Conservation (phyloP, 2,329 filamentous ascomycete genomes). For the Colletotrichum godetiae region DNA sequence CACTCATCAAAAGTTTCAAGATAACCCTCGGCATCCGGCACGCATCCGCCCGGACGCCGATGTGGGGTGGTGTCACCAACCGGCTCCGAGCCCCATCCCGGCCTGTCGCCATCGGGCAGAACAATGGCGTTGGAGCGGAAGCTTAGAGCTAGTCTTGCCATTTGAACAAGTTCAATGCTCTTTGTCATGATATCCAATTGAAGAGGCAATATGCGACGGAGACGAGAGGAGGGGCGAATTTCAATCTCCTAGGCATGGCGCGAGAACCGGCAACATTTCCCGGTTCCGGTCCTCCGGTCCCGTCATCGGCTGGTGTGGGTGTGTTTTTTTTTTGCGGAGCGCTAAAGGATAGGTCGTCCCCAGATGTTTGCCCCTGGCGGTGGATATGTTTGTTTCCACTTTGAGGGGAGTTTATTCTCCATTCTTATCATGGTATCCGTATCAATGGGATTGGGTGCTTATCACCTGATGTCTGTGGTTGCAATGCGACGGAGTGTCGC, state of each 20-base stretch:
- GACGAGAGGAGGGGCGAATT: not conserved
- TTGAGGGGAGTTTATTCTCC: not conserved
- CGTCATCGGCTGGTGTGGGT: constrained; percentile 16
- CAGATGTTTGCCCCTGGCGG: constrained; percentile 21
- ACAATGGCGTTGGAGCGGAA: not conserved
- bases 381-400: not conserved
- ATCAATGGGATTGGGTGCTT: not conserved
- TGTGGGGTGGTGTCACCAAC: too few species aligned
- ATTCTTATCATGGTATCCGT: not conserved
- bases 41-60: not conserved
- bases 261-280: constrained; percentile 22
- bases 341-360: not conserved
- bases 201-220: not conserved
- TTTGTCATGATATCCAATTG: too few species aligned
- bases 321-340: not conserved
- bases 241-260: not conserved
- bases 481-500: not conserved
- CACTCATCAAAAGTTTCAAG: not conserved
- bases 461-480: constrained; percentile 1
- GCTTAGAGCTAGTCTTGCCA: too few species aligned
- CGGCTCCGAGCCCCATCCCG: not conserved
- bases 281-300: constrained; percentile 31
- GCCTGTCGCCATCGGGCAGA: not conserved
- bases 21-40: not conserved
- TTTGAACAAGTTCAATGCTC: too few species aligned